phyloP scores from a whole-genome alignment of 768 basidiomycete genomes.

The Macrolepiota albuminosa region DNA sequence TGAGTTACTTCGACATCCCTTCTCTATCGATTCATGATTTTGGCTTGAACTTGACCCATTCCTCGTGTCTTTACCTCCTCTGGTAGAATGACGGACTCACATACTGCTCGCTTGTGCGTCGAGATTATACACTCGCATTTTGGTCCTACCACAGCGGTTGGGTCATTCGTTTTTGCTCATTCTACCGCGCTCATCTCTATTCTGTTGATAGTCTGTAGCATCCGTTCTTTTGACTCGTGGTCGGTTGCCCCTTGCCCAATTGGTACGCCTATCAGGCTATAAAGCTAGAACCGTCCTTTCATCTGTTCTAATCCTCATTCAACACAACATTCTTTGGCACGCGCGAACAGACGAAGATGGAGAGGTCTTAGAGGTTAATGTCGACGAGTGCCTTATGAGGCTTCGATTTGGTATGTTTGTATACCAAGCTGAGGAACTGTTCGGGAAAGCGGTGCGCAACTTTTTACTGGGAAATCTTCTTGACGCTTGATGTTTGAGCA shows the following conservation, averaged over 20 bases:
- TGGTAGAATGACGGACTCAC: constrained; percentile 48
- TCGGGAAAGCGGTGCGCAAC: constrained; percentile 62
- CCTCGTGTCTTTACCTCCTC: background rate
- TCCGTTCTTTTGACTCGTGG: constrained; percentile 74
- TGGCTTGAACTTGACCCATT: background rate
- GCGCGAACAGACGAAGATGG: constrained; percentile 65
- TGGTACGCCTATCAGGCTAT: constrained; percentile 65
- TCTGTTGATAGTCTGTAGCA: constrained; percentile 55
- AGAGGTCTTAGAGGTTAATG: constrained; percentile 77
- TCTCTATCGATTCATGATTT: background rate
- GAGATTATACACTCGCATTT: constrained; percentile 58
- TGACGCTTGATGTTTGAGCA: constrained; percentile 23
- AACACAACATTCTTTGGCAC: constrained; percentile 92
- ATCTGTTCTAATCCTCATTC: constrained; percentile 72
- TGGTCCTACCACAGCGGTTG: constrained; percentile 57
- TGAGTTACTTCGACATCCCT: background rate
- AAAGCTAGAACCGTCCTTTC: constrained; percentile 67
- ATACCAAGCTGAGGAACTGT: constrained; percentile 64
- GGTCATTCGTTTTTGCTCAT: constrained; percentile 16
- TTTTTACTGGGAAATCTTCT: constrained; percentile 1
- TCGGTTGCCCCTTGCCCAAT: constrained; percentile 65
- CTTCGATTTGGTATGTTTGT: constrained; percentile 82
- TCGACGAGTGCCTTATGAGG: constrained; percentile 77
- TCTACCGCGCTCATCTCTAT: background rate
- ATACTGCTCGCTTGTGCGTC: constrained; percentile 50